phyloP scores from a whole-genome alignment of 345 rosid genomes.

The Eucalyptus leucophloia region DNA sequence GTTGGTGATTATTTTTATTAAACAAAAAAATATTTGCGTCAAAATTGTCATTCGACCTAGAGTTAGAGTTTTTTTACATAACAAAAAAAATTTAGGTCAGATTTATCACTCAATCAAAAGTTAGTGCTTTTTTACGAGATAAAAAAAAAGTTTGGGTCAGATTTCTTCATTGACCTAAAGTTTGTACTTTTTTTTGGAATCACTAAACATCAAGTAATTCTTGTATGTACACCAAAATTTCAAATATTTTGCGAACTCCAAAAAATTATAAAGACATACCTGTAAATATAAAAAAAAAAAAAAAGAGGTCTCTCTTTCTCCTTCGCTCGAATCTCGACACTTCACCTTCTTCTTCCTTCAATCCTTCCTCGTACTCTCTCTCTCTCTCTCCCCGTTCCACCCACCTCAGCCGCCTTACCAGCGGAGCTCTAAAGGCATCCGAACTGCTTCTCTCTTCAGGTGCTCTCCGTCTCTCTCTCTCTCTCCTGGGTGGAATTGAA shows the following conservation, averaged over 20 bases:
- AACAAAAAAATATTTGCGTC: accelerated
- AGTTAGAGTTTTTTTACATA: accelerated
- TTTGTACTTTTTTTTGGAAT: too few relatives aligned
- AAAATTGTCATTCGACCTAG: accelerated
- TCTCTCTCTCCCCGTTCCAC: neutral
- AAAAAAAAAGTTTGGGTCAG: accelerated
- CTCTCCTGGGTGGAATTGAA: neutral
- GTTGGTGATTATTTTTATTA: too few relatives aligned
- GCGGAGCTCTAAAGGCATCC: neutral
- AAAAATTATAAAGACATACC: neutral
- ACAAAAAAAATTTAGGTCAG: accelerated
- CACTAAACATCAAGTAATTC: neutral
- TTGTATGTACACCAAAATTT: neutral
- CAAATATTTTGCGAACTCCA: neutral
- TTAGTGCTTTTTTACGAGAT: accelerated
- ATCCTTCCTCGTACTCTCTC: neutral
- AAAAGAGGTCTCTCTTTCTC: neutral
- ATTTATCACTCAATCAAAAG: accelerated
- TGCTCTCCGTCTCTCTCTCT: neutral
- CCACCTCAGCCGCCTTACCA: neutral
- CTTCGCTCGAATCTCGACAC: too few relatives aligned
- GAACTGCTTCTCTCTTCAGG: neutral
- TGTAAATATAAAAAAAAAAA: neutral
- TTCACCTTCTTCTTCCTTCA: neutral
- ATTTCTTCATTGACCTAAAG: accelerated